Percentiles rank a stretch among this genome's conserved stretches.
These are phyloP conservation scores for Biscutella laevigata DNA, from an alignment of 441 rosid genomes.

Conservation along the genomic window DNA sequence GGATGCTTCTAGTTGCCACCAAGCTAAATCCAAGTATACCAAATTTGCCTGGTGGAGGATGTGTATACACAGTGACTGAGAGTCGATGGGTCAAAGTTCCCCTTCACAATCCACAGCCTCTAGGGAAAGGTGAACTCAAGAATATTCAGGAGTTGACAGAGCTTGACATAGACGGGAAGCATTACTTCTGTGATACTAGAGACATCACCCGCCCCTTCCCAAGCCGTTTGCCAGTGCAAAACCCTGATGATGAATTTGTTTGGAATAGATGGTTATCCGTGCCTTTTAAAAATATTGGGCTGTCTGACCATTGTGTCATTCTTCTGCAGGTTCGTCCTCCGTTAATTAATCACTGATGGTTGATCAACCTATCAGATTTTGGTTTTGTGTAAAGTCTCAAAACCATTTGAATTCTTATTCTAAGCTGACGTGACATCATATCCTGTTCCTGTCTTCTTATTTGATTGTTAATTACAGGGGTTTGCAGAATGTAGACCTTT, in stretches of 20 bases:
- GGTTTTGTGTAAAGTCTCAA: not conserved
- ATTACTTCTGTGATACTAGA: constrained; percentile 82
- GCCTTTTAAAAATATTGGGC: constrained; percentile 66
- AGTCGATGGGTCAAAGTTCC: constrained; percentile 82
- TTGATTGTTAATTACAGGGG: constrained; percentile 75
- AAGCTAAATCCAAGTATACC: constrained; percentile 61
- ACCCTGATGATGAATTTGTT: constrained; percentile 85
- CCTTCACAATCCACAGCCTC: constrained; percentile 72
- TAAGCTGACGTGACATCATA: not conserved
- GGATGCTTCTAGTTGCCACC: constrained; percentile 85
- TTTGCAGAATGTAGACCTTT: constrained; percentile 93
- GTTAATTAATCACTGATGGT: not conserved
- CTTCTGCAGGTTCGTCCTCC: constrained; percentile 84
- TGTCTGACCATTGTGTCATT: constrained; percentile 58
- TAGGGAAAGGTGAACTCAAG: constrained; percentile 79
- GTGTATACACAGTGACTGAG: constrained; percentile 70
- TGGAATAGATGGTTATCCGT: constrained; percentile 86
- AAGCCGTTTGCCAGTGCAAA: constrained; percentile 57
- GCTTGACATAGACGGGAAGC: constrained; percentile 88
- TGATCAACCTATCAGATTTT: constrained; percentile 3
- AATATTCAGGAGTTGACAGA: constrained; percentile 82
- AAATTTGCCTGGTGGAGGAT: constrained; percentile 87
- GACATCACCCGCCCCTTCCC: constrained; percentile 91
- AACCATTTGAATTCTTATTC: constrained; percentile 3
- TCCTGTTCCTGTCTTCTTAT: constrained; percentile 33